Evolutionary conservation across 257 asterid species (phyloP), one percentile per base, ranked within the genome.

Genomic region (Salvia hispanica): DNA sequence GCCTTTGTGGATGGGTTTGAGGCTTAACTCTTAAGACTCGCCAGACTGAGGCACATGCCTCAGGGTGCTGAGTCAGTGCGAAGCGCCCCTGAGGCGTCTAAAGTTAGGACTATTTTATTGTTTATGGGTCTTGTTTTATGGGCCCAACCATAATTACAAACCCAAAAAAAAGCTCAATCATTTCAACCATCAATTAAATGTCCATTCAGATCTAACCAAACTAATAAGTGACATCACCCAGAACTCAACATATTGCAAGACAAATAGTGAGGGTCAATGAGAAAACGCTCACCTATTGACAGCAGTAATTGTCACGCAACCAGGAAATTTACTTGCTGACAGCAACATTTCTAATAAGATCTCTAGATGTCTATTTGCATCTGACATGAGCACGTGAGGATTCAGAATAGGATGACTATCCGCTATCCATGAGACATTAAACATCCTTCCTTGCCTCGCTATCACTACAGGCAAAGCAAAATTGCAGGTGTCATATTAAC

Each of bases 371-470:
- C 91, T 81, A 71, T 78, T 83, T 51, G 95, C 96, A 73, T 94
- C 99, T 50, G 86, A 79, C 7, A 79, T 51, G 66, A 91, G 95
- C 15, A 79, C 69, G 36, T 83, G 81, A 54, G 82, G 81, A 81
- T 88, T 88, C 79, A 94, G 71, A 60, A 91, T 72, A 59, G 99
- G 95, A 74, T 88, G 97, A 67, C 83, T 86, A 75, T 90, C 86
- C 69, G 43, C 74, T 57, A 90, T 72, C 99, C 95, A 79, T 11
- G 99, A 91, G 70, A 94, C 57, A 70, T 87, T 94, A 68, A 94
- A 90, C 64, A 62, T 72, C 76, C 73, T 80, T 66, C 86, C 88
- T 58, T 74, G 82, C 66, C 85, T 88, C 56, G 72, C 75, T 80
- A 72, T 61, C 61, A 76, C 91, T 90, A 74, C 65, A 73, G 48